Base-by-base conservation (phyloP, 2,329 filamentous ascomycete species). In the Epichloe bromicola region DNA sequence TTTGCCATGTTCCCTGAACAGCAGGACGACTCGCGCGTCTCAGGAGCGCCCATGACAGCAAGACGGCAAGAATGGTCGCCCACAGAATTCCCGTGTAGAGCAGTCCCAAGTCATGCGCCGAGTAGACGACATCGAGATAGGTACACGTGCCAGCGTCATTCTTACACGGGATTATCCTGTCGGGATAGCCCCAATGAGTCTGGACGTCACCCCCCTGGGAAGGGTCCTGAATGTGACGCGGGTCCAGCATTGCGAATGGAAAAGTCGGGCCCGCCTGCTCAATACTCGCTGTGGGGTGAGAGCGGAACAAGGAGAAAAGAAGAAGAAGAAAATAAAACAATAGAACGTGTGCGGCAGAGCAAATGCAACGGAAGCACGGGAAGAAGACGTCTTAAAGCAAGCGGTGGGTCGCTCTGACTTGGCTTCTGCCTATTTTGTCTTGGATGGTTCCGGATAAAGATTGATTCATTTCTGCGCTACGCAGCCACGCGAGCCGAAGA, bases 101-200 rank as follows among this genome's bases (percentile, higher is more conserved):
- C 69, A 78, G 75, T 19, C 72, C 66, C 6, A 65, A 50, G 52
- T 76, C 74, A 58, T 78, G 75, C 14, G 69, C 63, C 23, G 55
- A 54, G 54, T 78, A 78, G 45, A 78, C 73, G 36, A 69, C 64
- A 53, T 78, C 75, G 46, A 78, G 71, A 57, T 75, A 75, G 26
- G 60, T 68, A 60, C 73, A 75, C 7, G 71, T 70, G n/a, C 71
- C 72, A 12, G 64, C 56, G 51, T 74, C 73, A 58, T 65, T 72
- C 48, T 63, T 67, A 60, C 72, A 75, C 3, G 72, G 72, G 3
- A 74, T 41, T 0, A 68, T 63, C 23, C 72, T 69, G 55, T 67
- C 64, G n/a, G 65, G 65, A 51, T 74, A 75, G 42, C 72, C 72
- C 72, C 72, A 75, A 58, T 75, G 70, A 38, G 63, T 64, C 50